A percentile compares a stretch with the other conserved stretches of the same genome.
phyloP scores from a whole-genome alignment of 306 rosid species.

The Sicyos baderoa region DNA sequence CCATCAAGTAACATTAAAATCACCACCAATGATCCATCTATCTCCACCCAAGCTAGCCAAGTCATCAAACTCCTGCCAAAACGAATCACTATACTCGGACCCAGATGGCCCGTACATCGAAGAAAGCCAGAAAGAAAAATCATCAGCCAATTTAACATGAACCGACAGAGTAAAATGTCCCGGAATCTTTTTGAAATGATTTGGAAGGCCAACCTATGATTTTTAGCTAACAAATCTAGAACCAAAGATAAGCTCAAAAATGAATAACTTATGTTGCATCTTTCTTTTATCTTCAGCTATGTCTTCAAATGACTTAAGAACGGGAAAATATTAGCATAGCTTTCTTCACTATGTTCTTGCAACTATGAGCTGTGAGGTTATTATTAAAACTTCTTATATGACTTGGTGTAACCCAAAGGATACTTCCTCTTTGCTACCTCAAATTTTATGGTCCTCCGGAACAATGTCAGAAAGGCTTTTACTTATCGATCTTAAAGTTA shows the following conservation, averaged over 20 bases:
- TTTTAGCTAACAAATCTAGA: neutral
- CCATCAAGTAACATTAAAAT: no score
- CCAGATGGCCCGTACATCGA: no score
- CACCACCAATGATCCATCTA: no score
- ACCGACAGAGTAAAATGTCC: no score
- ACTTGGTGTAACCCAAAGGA: constrained; percentile 2
- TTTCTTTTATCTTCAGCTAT: neutral
- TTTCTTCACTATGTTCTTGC: neutral
- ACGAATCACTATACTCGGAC: no score
- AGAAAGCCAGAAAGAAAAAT: no score
- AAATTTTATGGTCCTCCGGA: neutral
- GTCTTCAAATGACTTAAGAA: neutral
- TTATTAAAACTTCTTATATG: neutral
- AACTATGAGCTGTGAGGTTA: neutral
- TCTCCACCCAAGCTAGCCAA: no score
- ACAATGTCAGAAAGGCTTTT: neutral
- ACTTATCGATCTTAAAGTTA: neutral
- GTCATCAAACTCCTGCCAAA: no score
- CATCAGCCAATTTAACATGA: no score
- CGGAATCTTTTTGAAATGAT: no score
- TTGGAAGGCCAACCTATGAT: neutral
- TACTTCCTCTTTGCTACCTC: neutral
- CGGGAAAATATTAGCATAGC: neutral
- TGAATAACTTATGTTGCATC: neutral
- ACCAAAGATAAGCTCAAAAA: neutral